Evolutionary conservation across 2,329 filamentous ascomycete genomes (phyloP).

Genomic region (Penicillium sp.): DNA sequence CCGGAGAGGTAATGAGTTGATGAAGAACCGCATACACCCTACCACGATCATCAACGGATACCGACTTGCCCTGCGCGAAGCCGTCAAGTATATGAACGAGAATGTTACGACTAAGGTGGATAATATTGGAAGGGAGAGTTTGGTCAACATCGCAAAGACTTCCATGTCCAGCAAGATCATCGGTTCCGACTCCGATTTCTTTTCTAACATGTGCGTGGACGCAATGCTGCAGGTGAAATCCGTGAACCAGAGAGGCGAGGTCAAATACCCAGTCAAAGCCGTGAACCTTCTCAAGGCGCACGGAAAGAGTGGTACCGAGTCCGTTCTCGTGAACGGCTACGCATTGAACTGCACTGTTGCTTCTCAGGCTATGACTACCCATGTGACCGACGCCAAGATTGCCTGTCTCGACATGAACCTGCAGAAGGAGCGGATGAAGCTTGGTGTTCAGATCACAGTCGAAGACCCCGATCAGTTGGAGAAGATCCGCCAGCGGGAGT

Average conservation of each 20-base stretch:
- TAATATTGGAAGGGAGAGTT: conserved; percentile 79
- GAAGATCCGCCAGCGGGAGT: conserved; percentile 90
- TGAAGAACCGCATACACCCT: conserved; percentile 99
- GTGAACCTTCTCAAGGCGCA: conserved; percentile 99
- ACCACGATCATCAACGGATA: conserved; percentile 99
- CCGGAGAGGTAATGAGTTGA: conserved; percentile 89
- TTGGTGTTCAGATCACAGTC: conserved; percentile 96
- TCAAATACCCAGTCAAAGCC: conserved; percentile 97
- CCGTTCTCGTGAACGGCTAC: conserved; percentile 88
- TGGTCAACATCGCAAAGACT: conserved; percentile 94
- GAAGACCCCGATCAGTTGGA: conserved; percentile 96
- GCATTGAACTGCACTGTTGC: conserved; percentile 98
- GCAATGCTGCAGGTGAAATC: conserved; percentile 93
- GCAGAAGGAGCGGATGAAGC: conserved; percentile 98
- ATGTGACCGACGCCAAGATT: conserved; percentile 91
- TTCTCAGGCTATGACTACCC: conserved; percentile 95
- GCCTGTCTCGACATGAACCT: conserved; percentile 96
- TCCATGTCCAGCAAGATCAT: conserved; percentile 99
- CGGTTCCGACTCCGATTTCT: conserved; percentile 91
- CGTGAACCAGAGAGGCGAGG: conserved; percentile 82
- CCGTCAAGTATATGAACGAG: conserved; percentile 98
- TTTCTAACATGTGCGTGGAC: conserved; percentile 94
- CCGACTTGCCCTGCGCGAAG: conserved; percentile 88
- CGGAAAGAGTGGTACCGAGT: conserved; percentile 86
- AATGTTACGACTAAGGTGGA: conserved; percentile 97